Conservation (phyloP, 164 flowering plant genomes). For the Santalum album region DNA sequence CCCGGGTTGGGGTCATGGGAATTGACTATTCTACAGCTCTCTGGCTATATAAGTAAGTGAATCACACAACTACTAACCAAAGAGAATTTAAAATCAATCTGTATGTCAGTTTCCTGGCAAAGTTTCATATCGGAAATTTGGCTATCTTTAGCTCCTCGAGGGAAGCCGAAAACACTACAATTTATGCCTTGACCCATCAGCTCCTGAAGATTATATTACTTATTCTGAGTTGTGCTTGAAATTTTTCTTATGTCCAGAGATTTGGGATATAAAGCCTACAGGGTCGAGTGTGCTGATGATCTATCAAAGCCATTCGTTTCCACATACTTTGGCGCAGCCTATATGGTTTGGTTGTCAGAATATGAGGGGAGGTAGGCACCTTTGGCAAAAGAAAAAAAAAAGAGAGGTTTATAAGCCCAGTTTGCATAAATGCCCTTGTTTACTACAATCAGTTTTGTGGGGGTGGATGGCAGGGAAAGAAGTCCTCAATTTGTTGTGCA, state of each 20-base stretch:
- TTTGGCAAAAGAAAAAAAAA: not conserved
- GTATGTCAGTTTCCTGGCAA: not conserved
- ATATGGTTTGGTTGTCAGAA: slow-evolving; percentile 60
- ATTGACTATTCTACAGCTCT: slow-evolving; percentile 59
- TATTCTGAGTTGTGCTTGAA: slow-evolving; percentile 5
- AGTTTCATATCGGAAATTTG: not conserved
- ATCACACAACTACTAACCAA: not conserved
- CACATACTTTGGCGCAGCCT: slow-evolving; percentile 91
- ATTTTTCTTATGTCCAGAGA: slow-evolving; percentile 35
- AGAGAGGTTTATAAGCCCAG: no score
- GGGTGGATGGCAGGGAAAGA: slow-evolving; percentile 44
- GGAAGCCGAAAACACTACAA: not conserved
- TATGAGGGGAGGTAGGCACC: slow-evolving; percentile 71
- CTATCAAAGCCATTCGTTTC: slow-evolving; percentile 69
- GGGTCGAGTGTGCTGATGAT: slow-evolving; percentile 53
- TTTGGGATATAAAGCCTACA: slow-evolving; percentile 62
- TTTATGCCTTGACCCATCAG: not conserved
- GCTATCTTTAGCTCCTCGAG: not conserved
- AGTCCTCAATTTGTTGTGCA: slow-evolving; percentile 63
- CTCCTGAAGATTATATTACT: not conserved
- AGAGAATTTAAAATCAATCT: not conserved
- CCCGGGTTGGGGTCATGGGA: slow-evolving; percentile 69
- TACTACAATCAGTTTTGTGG: not conserved
- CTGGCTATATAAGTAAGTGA: slow-evolving; percentile 78
- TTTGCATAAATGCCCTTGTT: not conserved